Percentiles rank a stretch among this genome's conserved stretches.
phyloP scores from a whole-genome alignment of 225 moss, liverwort and hornwort genomes.

The Marchantia paleacea region DNA sequence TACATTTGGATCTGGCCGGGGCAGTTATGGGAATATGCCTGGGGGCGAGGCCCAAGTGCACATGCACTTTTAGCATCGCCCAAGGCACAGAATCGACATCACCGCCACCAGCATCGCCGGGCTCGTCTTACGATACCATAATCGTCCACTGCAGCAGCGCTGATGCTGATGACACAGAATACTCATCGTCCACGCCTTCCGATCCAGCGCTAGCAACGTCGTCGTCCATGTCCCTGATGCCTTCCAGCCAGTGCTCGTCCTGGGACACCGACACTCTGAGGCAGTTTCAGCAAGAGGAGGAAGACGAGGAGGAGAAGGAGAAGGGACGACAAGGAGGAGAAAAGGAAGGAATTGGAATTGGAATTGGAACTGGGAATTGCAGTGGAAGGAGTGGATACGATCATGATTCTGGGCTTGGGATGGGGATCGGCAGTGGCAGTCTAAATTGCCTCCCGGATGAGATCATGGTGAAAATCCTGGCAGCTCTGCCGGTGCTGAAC shows the following conservation, averaged over 20 bases:
- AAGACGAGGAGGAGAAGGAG: not conserved
- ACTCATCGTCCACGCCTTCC: constrained; percentile 1
- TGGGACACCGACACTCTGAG: not conserved
- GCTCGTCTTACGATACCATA: constrained; percentile 2
- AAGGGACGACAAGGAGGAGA: too few relatives aligned
- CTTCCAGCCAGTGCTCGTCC: not conserved
- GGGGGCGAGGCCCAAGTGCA: constrained; percentile 9
- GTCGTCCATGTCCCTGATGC: not conserved
- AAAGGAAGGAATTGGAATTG: too few relatives aligned
- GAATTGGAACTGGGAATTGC: not conserved
- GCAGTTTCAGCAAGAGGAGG: not conserved
- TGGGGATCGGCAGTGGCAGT: not conserved
- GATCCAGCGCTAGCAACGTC: constrained; percentile 1
- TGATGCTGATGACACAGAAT: constrained; percentile 3
- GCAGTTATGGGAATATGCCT: constrained; percentile 16
- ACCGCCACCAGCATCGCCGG: not conserved
- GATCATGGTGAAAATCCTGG: constrained; percentile 1
- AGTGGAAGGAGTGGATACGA: not conserved
- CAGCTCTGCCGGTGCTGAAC: not conserved
- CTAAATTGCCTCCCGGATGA: constrained; percentile 9
- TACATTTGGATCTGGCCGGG: not conserved
- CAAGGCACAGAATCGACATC: not conserved
- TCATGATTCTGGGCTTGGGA: too few relatives aligned
- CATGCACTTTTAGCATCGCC: not conserved
- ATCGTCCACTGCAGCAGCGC: constrained; percentile 4